Conservation (phyloP, 192 early-diverging fungal genomes). For the Linnemannia zychae region DNA sequence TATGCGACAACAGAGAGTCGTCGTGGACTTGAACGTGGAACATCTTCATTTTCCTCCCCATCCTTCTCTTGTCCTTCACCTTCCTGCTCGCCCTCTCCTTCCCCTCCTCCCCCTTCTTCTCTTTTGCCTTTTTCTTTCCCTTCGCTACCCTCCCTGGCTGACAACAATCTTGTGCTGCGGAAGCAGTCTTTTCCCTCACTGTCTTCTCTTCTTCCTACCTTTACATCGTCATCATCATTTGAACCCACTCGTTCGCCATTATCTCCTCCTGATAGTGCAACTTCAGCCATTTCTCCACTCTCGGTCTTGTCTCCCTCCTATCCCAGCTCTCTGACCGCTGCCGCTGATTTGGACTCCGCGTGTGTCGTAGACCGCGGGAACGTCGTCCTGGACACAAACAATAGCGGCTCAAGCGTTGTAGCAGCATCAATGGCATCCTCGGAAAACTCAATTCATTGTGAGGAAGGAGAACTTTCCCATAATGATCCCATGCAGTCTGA, state of each 20-base stretch:
- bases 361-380: neutral
- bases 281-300: conserved; percentile 12
- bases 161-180: neutral
- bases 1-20: neutral
- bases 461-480: neutral
- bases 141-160: neutral
- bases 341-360: neutral
- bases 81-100: conserved; percentile 14
- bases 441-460: neutral
- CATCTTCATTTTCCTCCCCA: conserved; percentile 10
- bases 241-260: neutral
- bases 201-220: neutral
- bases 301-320: neutral
- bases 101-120: conserved; percentile 22
- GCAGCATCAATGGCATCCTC: neutral
- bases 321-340: neutral
- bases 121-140: neutral
- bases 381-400: neutral
- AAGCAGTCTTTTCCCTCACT: neutral
- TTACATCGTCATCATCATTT: conserved; percentile 1
- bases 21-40: neutral
- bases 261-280: conserved; percentile 31
- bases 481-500: neutral
- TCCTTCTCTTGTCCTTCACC: conserved; percentile 2
- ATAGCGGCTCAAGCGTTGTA: conserved; percentile 1